Percentiles rank a stretch among this genome's conserved stretches.
phyloP scores from a whole-genome alignment of 129 eudicot species.

The Centaurea solstitialis region DNA sequence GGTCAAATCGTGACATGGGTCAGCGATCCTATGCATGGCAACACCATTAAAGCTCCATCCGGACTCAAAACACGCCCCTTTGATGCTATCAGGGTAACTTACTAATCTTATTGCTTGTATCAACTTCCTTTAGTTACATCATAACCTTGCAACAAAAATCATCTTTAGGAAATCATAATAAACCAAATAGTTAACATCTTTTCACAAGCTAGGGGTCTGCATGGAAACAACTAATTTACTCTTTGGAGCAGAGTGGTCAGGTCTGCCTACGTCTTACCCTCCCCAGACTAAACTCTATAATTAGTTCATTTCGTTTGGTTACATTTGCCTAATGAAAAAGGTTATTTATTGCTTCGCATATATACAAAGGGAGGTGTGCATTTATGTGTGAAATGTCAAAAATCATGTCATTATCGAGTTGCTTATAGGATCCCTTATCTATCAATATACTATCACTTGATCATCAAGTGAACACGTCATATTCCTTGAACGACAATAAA shows the following conservation, averaged over 20 bases:
- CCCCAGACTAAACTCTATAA: background rate
- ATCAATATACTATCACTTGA: background rate
- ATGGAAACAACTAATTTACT: background rate
- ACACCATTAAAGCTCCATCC: slow-evolving; percentile 94
- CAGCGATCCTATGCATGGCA: slow-evolving; percentile 97
- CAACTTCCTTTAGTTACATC: background rate
- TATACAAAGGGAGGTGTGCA: background rate
- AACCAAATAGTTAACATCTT: background rate
- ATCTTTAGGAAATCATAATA: background rate
- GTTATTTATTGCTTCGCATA: background rate
- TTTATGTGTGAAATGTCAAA: background rate
- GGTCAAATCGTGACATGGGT: slow-evolving; percentile 97
- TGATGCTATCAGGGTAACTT: slow-evolving; percentile 82
- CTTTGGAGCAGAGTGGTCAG: background rate
- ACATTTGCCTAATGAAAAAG: background rate
- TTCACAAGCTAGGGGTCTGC: background rate
- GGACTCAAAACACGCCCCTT: slow-evolving; percentile 95
- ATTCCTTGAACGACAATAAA: background rate
- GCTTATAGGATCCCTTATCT: background rate
- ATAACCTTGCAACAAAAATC: background rate
- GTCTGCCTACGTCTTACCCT: background rate
- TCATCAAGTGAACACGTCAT: background rate
- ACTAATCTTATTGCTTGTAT: slow-evolving; percentile 5
- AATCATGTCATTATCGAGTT: slow-evolving; percentile 3
- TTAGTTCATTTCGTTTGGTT: background rate